Base-by-base conservation (phyloP, 1,284 basidiomycete species). In the Quambalaria eucalypti region DNA sequence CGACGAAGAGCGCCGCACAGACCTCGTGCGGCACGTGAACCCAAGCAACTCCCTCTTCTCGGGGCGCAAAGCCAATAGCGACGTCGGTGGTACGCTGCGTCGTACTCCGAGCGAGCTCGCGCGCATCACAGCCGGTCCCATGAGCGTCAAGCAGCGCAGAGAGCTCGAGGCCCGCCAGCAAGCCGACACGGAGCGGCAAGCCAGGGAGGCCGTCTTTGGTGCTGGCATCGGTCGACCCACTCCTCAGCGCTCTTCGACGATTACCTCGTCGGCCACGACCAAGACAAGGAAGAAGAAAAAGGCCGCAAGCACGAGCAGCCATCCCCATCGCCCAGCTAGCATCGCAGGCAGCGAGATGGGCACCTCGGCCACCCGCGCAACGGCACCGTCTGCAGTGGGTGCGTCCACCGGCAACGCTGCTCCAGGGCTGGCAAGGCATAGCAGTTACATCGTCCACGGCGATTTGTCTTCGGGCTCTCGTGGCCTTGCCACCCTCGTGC, bases 101-200 rank as follows among this genome's bases (percentile, higher is more conserved):
- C 33, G 53, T 7, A 52, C 54, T 9, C 50, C 65, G 3, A 57
- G 48, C 36, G 36, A 38, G 12, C 14, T 48, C 12, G 50, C 64
- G 10, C 61, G 64, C 38, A 64, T 71, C 52, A 58, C 61, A 10
- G 65, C 67, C 7, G 67, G 69, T 2, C 69, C 69, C 12, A 56
- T 59, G 57, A 69, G 65, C 19, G n/a, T 36, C 3, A 29, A 48
- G 55, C 56, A 90, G 83, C 14, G 90, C 84, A 6, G 88, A 90
- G 7, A 98, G 81, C 2, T 69, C 71, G 2, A 74, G 56, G 31
- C 73, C 71, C 21, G 60, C 2, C 50, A 62, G 42, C 47, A 28
- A n/a, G 51, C 47, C 26, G 30, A 44, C 6, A 48, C 50, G 14
- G 58, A 60, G 26, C 47, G 56, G 28, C 48, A 46, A 48, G 44